Evolutionary conservation across 2,329 filamentous ascomycete genomes (phyloP), one percentile per base, ranked within the genome.

Genomic region (Cordyceps fumosorosea): DNA sequence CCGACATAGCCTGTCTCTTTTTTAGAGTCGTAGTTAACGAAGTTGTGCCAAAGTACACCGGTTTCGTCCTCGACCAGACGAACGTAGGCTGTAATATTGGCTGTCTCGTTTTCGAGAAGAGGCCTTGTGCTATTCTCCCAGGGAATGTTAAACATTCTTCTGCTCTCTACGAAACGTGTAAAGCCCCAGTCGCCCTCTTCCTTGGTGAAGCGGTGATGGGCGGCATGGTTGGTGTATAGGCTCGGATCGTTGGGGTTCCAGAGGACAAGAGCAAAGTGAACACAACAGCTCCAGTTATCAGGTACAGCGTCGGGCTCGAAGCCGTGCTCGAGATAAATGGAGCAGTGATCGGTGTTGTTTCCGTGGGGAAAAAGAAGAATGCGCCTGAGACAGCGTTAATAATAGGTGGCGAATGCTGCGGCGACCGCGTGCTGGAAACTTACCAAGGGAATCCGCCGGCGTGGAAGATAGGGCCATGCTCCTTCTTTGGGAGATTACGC

Each of bases 171-270:
- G 72, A 98, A 99, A 62, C 93, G 82, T n/a, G 95, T 99, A 74
- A 99, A 99, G 1, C 95, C 95, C 95, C 95, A 99, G 70, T 99
- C 95, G 26, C 91, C 92, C 75, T 99, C 95, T 50, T 98, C 95
- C 66, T 90, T 90, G 4, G 92, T 98, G 75, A 98, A 99, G 63
- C 95, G 89, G 73, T 99, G 95, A 68, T 93, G 91, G n/a, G 95
- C 95, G 50, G 80, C 84, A 78, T 91, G 87, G 69, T 96, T 89
- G 56, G 82, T 82, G 74, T 89, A 91, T 68, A 97, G 84, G 65
- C 86, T 87, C n/a, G 95, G 93, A 69, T 97, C 91, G 71, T 93
- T 91, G 52, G 89, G 88, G 74, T 98, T 99, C 88, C 91, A 97
- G 60, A 99, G 80, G 5, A 98, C 93, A 55, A 99, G 81, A 63